These are phyloP conservation scores for Penicillium occitanis DNA, from an alignment of 2,329 filamentous ascomycete genomes.

Conservation along the genomic window DNA sequence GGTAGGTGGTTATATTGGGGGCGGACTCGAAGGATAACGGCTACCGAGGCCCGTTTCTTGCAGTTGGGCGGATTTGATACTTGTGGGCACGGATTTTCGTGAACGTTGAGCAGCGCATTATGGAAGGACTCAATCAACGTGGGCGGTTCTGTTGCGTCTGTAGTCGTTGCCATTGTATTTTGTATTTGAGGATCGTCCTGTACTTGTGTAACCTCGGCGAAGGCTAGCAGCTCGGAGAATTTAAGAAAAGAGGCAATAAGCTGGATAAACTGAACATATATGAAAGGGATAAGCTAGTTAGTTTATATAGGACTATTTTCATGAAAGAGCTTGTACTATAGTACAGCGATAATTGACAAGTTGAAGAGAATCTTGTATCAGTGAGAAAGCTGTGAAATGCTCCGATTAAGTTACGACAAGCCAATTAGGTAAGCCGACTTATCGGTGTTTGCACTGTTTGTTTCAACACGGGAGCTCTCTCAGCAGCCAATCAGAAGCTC, in stretches of 20 bases:
- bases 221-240: not conserved
- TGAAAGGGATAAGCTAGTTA: no score
- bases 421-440: not conserved
- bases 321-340: not conserved
- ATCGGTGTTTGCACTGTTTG: slow-evolving; percentile 18
- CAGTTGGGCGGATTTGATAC: slow-evolving; percentile 49
- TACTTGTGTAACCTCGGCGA: not conserved
- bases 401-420: not conserved
- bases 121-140: slow-evolving; percentile 32
- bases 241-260: not conserved
- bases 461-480: not conserved
- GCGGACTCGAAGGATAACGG: slow-evolving; percentile 62
- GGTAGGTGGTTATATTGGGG: slow-evolving; percentile 59
- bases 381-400: not conserved
- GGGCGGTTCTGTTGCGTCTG: slow-evolving; percentile 11
- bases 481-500: slow-evolving; percentile 14
- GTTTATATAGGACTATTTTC: no score
- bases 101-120: slow-evolving; percentile 33
- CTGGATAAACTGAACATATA: no score
- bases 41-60: slow-evolving; percentile 64
- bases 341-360: not conserved
- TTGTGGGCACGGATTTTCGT: slow-evolving; percentile 42
- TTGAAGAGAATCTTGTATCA: not conserved
- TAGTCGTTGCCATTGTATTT: not conserved
- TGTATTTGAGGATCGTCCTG: not conserved